Evolutionary conservation across 495 filamentous ascomycete species (phyloP).

Genomic region (Tuber borchii): DNA sequence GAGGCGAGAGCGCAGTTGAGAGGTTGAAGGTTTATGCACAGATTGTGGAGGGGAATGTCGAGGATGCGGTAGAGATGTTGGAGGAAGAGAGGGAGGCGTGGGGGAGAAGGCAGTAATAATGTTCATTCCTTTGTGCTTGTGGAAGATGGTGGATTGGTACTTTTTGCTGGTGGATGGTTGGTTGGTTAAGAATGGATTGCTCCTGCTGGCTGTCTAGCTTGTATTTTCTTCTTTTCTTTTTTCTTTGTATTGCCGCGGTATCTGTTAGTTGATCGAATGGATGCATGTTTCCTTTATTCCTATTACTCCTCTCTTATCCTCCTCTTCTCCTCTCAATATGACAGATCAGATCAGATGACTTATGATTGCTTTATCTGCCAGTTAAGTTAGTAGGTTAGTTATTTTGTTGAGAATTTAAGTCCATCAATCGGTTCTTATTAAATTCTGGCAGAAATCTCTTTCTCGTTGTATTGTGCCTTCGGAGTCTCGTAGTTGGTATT

Average conservation of each 20-base stretch:
- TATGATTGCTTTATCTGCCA: background rate
- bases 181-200: background rate
- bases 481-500: background rate
- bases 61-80: constrained; percentile 54
- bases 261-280: background rate
- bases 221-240: background rate
- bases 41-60: constrained; percentile 48
- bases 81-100: constrained; percentile 53
- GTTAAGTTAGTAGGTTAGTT: background rate
- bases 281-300: background rate
- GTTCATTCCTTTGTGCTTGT: background rate
- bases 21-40: constrained; percentile 52
- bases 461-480: background rate
- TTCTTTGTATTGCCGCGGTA: background rate
- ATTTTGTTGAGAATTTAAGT: background rate
- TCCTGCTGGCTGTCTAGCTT: background rate
- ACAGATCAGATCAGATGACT: background rate
- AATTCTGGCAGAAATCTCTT: background rate
- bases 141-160: background rate
- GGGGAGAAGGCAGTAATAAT: constrained; percentile 36
- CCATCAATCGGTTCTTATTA: background rate
- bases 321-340: background rate
- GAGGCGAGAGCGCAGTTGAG: constrained; percentile 45
- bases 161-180: background rate
- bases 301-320: background rate